Percentiles rank a stretch among this genome's conserved stretches.
Conservation (phyloP, 2,329 filamentous ascomycete species). For the Monilinia polystroma region DNA sequence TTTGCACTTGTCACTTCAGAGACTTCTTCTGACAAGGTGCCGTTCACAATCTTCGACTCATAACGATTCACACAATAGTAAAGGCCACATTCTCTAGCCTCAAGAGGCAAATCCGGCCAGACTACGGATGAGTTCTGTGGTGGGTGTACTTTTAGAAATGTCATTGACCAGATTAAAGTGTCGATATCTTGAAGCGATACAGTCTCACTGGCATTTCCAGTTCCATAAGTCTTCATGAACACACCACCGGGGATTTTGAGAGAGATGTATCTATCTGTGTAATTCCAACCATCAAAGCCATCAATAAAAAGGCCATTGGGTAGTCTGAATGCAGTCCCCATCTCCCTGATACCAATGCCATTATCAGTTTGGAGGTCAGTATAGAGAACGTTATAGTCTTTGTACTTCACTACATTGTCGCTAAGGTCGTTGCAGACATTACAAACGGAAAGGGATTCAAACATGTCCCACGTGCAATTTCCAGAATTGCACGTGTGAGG, state of each 20-base stretch:
- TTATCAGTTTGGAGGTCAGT: not conserved
- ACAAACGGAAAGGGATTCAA: conserved; percentile 15
- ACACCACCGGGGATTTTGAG: conserved; percentile 1
- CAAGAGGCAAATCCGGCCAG: conserved; percentile 6
- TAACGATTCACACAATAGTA: conserved; percentile 16
- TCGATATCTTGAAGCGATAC: conserved; percentile 7
- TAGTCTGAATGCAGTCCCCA: conserved; percentile 8
- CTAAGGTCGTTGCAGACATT: conserved; percentile 12
- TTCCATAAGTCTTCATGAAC: conserved; percentile 12
- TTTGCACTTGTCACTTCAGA: conserved; percentile 2
- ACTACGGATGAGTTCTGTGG: not conserved
- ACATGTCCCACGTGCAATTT: conserved; percentile 8
- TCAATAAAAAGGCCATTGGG: conserved; percentile 12
- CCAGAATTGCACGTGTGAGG: conserved; percentile 6
- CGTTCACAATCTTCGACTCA: not conserved
- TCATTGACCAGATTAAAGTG: conserved; percentile 12
- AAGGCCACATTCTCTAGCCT: conserved; percentile 10
- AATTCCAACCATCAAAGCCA: conserved; percentile 12
- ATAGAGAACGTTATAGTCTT: conserved; percentile 9
- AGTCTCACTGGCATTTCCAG: conserved; percentile 11
- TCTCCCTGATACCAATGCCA: not conserved
- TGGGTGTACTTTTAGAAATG: conserved; percentile 6
- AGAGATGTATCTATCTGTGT: not conserved
- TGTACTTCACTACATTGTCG: conserved; percentile 7
- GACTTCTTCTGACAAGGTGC: not conserved